phyloP scores from a whole-genome alignment of 2,329 filamentous ascomycete species.

The Calonectria leucothoes region DNA sequence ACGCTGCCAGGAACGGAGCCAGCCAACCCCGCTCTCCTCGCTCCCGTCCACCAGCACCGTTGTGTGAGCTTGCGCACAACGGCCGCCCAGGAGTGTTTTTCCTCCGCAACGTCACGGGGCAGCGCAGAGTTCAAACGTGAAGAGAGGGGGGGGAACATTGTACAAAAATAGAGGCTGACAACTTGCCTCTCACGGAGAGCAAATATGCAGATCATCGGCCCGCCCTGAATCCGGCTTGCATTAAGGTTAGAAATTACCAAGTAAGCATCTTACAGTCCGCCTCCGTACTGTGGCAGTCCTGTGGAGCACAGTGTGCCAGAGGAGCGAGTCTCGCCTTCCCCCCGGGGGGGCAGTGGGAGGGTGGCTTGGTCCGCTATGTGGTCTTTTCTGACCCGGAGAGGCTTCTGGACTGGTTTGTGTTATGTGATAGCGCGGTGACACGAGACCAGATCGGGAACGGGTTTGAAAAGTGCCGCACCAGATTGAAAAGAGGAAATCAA shows the following conservation, averaged over 20 bases:
- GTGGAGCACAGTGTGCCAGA: conserved; percentile 15
- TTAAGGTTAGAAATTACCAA: conserved; percentile 13
- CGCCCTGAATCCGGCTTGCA: not conserved
- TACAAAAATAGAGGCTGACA: not conserved
- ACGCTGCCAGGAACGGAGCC: not conserved
- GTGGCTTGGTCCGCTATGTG: not conserved
- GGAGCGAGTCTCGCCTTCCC: not conserved
- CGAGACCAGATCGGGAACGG: not conserved
- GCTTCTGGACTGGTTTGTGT: not conserved
- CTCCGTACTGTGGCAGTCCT: not conserved
- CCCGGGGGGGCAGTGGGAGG: not conserved
- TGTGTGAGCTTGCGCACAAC: not conserved
- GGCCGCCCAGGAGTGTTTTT: not conserved
- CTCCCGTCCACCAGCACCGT: not conserved
- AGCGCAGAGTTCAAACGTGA: not conserved
- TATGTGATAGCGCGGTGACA: not conserved
- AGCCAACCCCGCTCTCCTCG: not conserved
- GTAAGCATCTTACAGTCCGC: not conserved
- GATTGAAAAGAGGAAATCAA: not conserved
- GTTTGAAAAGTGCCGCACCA: conserved; percentile 3
- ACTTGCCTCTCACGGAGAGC: not conserved
- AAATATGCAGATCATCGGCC: conserved; percentile 1
- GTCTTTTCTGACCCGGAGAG: not conserved
- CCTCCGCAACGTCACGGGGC: not conserved
- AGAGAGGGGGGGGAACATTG: not conserved